Conservation (phyloP, 148 eudicot genomes). For the Hydrangea macrophylla region DNA sequence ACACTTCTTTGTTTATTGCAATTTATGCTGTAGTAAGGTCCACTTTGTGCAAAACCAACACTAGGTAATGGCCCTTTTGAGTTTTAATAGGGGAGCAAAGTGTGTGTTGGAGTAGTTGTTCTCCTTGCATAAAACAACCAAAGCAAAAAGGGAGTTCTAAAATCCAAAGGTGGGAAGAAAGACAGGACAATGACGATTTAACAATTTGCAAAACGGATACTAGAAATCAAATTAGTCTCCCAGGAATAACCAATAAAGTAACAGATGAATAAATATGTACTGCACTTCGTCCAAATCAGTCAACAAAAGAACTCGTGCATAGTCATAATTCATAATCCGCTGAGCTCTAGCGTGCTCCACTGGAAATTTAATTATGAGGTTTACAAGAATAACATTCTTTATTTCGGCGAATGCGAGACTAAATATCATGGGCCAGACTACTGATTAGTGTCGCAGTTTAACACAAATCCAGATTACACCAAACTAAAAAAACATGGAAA, state of each 20-base stretch:
- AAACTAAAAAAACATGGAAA: not conserved
- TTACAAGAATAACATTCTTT: too few relatives aligned
- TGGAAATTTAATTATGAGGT: not conserved
- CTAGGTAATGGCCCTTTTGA: not conserved
- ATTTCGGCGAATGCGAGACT: not conserved
- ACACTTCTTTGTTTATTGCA: too few relatives aligned
- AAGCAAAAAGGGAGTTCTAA: too few relatives aligned
- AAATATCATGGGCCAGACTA: not conserved
- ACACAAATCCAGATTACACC: not conserved
- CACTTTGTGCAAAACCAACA: too few relatives aligned
- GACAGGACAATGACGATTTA: not conserved
- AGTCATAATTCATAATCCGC: not conserved
- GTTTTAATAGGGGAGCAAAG: too few relatives aligned
- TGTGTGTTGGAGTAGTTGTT: too few relatives aligned
- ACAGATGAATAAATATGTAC: not conserved
- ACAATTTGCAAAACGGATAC: not conserved
- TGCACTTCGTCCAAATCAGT: not conserved
- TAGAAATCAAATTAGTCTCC: not conserved
- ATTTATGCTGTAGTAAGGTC: too few relatives aligned
- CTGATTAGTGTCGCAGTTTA: not conserved
- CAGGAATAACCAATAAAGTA: not conserved
- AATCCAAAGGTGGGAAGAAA: not conserved
- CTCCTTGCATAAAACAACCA: too few relatives aligned
- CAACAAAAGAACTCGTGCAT: not conserved
- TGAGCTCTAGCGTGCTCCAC: not conserved